Conservation (phyloP, 2,329 filamentous ascomycete genomes). For the Colletotrichum sp. region DNA sequence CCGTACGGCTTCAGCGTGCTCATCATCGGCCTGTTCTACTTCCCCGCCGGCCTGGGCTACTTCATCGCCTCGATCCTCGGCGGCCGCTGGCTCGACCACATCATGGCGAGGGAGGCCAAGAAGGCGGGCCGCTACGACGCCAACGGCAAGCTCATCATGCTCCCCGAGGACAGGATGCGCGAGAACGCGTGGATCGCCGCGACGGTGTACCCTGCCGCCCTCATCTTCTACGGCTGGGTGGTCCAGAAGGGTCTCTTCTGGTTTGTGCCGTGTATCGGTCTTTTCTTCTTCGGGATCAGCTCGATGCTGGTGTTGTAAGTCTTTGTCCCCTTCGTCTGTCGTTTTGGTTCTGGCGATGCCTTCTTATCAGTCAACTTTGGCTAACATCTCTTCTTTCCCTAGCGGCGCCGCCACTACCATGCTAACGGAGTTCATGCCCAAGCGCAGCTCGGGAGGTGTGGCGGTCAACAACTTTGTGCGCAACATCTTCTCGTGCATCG, state of each 20-base stretch:
- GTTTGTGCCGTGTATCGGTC: conserved; percentile 66
- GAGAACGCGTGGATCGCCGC: conserved; percentile 83
- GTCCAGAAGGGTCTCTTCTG: conserved; percentile 69
- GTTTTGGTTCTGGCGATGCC: background rate
- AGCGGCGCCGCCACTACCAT: conserved; percentile 75
- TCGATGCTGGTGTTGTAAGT: conserved; percentile 77
- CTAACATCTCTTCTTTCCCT: conserved; percentile 6
- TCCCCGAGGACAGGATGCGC: conserved; percentile 81
- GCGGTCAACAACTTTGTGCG: conserved; percentile 83
- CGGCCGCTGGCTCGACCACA: conserved; percentile 79
- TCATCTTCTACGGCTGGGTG: conserved; percentile 83
- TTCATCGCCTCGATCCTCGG: conserved; percentile 71
- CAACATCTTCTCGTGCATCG: conserved; percentile 79
- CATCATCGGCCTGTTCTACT: conserved; percentile 76
- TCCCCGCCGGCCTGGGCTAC: conserved; percentile 79
- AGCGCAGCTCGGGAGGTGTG: conserved; percentile 72
- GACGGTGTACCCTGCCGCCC: conserved; percentile 69
- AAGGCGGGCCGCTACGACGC: conserved; percentile 72
- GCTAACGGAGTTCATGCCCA: conserved; percentile 84
- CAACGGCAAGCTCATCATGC: conserved; percentile 68
- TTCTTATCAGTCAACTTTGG: background rate
- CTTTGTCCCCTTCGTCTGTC: background rate
- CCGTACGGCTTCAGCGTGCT: conserved; percentile 75
- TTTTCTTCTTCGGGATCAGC: conserved; percentile 77
- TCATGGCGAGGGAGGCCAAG: conserved; percentile 80